Evolutionary conservation across 2,329 filamentous ascomycete genomes (phyloP).

Genomic region (Apiospora sp.): DNA sequence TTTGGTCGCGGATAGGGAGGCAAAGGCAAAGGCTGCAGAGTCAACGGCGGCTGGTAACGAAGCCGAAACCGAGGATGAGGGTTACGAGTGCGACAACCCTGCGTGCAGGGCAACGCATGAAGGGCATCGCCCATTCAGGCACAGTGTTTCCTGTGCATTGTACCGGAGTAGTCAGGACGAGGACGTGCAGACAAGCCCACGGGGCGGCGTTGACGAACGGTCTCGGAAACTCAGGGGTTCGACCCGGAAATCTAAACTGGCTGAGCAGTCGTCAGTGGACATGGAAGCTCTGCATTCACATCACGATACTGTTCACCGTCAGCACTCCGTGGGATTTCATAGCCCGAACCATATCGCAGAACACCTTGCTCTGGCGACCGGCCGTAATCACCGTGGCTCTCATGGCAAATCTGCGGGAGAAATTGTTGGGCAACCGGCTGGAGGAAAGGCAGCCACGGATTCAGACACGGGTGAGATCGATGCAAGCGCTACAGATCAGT

Average conservation of each 20-base stretch:
- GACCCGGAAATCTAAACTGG: slow-evolving; percentile 10
- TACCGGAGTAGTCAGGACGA: slow-evolving; percentile 34
- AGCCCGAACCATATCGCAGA: slow-evolving; percentile 45
- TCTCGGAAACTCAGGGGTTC: slow-evolving; percentile 6
- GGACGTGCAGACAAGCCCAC: background rate
- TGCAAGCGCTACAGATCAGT: background rate
- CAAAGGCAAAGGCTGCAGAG: slow-evolving; percentile 8
- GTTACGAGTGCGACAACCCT: slow-evolving; percentile 38
- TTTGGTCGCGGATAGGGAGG: slow-evolving; percentile 34
- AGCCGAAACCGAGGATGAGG: background rate
- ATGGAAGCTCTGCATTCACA: slow-evolving; percentile 23
- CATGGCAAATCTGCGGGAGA: background rate
- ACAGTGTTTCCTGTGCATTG: slow-evolving; percentile 44
- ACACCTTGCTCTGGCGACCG: slow-evolving; percentile 39
- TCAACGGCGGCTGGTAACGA: background rate
- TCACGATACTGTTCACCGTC: slow-evolving; percentile 31
- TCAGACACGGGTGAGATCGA: background rate
- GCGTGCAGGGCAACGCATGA: slow-evolving; percentile 41
- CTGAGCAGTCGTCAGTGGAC: slow-evolving; percentile 22
- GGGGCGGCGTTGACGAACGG: slow-evolving; percentile 3
- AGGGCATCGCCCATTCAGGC: slow-evolving; percentile 41
- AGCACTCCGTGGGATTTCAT: slow-evolving; percentile 45
- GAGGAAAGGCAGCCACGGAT: background rate
- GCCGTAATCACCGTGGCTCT: slow-evolving; percentile 20
- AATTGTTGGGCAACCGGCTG: background rate